These are phyloP conservation scores for Osmanthus fragrans DNA, from an alignment of 257 asterid species.

Conservation along the genomic window DNA sequence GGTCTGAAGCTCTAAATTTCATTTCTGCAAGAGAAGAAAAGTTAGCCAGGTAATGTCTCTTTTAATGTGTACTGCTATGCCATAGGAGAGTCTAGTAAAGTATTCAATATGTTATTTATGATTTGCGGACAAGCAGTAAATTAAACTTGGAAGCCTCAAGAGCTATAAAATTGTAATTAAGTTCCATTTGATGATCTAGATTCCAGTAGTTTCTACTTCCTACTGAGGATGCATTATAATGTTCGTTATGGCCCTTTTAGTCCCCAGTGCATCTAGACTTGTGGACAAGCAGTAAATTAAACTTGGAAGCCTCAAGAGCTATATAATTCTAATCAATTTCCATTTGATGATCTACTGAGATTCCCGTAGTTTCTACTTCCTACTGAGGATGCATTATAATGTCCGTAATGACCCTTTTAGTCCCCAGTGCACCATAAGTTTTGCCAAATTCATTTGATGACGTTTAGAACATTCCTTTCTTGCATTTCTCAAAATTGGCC, in stretches of 20 bases:
- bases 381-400: background rate
- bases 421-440: background rate
- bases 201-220: background rate
- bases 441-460: background rate
- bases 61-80: background rate
- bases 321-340: background rate
- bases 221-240: background rate
- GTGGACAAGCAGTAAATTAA: background rate
- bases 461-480: background rate
- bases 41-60: conserved; percentile 33
- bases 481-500: background rate
- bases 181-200: background rate
- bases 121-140: background rate
- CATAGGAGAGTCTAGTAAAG: background rate
- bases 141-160: background rate
- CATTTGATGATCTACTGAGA: background rate
- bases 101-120: background rate
- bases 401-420: background rate
- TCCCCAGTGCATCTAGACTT: background rate
- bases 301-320: background rate
- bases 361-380: background rate
- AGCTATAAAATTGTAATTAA: background rate
- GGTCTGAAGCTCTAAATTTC: conserved; percentile 82
- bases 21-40: conserved; percentile 55
- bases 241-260: background rate